phyloP scores from a whole-genome alignment of 1,284 basidiomycete species.

The Ceratorhiza oryzae-sativae region DNA sequence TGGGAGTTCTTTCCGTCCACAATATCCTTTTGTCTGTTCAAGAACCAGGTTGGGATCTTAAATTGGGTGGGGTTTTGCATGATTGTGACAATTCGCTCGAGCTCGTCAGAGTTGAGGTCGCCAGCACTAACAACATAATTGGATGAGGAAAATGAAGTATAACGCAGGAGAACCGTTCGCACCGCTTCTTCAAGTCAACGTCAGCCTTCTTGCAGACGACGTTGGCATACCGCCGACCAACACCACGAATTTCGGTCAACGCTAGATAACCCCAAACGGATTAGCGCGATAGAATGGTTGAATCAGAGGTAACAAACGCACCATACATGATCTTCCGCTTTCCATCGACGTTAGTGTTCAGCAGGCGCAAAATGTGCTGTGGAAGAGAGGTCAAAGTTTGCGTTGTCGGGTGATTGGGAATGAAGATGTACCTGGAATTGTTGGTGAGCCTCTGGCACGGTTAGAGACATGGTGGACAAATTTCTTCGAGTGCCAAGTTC shows the following conservation, averaged over 20 bases:
- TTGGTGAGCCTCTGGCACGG: constrained; percentile 89
- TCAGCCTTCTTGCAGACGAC: constrained; percentile 99
- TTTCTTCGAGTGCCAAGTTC: constrained; percentile 9
- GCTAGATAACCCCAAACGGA: constrained; percentile 48
- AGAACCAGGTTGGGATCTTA: constrained; percentile 99
- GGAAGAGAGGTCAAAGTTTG: neutral
- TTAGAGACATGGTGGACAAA: constrained; percentile 79
- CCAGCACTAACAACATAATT: constrained; percentile 67
- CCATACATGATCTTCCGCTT: constrained; percentile 97
- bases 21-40: constrained; percentile 99
- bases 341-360: constrained; percentile 99
- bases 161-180: constrained; percentile 49
- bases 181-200: constrained; percentile 99
- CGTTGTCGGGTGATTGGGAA: neutral
- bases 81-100: constrained; percentile 99
- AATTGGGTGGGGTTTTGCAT: constrained; percentile 99
- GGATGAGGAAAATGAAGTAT: constrained; percentile 1
- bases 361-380: constrained; percentile 95
- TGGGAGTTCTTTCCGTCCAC: constrained; percentile 97
- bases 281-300: neutral
- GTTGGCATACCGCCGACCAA: constrained; percentile 98
- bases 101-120: constrained; percentile 95
- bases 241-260: constrained; percentile 99
- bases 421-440: constrained; percentile 82
- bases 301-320: neutral